Base-by-base conservation (phyloP, 2,329 filamentous ascomycete species). In the Sporothrix inflata region DNA sequence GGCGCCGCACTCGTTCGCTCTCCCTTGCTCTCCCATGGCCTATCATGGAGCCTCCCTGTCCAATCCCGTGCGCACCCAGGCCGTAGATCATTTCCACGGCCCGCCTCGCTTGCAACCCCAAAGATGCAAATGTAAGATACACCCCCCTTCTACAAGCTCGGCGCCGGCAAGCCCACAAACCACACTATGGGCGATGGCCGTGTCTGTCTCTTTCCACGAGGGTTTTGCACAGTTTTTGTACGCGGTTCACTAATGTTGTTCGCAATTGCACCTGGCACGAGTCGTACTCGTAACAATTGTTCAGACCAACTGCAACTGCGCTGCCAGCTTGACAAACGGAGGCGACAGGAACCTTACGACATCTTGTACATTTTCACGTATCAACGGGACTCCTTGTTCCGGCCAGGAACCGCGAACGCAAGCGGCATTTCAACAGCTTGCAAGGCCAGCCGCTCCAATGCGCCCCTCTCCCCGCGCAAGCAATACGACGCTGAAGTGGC, bases 51-150 rank as follows among this genome's bases (percentile, higher is more conserved):
- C 42, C 57, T 63, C 57, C 34, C 11, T 40, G 27, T n/a, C 71
- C 71, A 69, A 70, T 72, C 66, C 65, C 61, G 53, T 40, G 42
- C 9, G 40, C 34, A 72, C 63, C 71, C 71, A 66, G 67, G 57
- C 30, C 67, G 71, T 40, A 69, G 67, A 72, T 72, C 71, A 70
- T 66, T 34, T 49, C 38, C 47, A 38, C 71, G 71, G 66, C 66
- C 71, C 66, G 66, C 65, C 55, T 72, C 55, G 71, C 71, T 69
- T 72, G 67, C 67, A 47, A 69, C 67, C 30, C 65, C 9, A 34
- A 45, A 42, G n/a, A 19, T 38, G 4, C 53, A 34, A 60, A 60
- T 24, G 53, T 38, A 60, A 12, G 30, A 45, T 45, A 40, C 55
- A 61, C 34, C 34, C 55, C 27, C 40, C 30, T 34, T 34, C 30